These are phyloP conservation scores for Angomonas ambiguus DNA, from an alignment of 208 protist genomes.

Conservation along the genomic window DNA sequence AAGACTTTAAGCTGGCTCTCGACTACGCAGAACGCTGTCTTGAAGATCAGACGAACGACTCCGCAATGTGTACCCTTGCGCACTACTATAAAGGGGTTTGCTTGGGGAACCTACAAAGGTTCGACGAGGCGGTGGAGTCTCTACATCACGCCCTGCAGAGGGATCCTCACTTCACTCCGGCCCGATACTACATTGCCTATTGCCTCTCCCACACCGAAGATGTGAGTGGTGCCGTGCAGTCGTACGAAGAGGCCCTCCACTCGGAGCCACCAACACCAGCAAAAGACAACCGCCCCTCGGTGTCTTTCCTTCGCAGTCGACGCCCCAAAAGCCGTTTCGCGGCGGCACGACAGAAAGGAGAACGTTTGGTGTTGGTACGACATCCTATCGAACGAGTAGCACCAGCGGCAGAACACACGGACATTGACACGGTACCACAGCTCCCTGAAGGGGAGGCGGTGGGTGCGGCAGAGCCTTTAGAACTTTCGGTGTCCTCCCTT, in stretches of 20 bases:
- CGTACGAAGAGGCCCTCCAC: conserved; percentile 76
- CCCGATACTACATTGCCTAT: conserved; percentile 66
- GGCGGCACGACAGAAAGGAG: conserved; percentile 12
- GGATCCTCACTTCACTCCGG: conserved; percentile 42
- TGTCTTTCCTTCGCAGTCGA: background rate
- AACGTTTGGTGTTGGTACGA: conserved; percentile 7
- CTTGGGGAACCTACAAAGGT: background rate
- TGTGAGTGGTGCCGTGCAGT: conserved; percentile 59
- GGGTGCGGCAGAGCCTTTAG: background rate
- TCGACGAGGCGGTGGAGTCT: background rate
- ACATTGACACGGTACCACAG: background rate
- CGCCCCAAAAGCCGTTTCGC: conserved; percentile 18
- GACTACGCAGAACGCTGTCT: background rate
- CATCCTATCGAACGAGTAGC: background rate
- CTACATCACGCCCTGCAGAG: conserved; percentile 5
- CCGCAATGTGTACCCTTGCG: too few species aligned
- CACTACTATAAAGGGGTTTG: background rate
- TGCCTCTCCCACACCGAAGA: conserved; percentile 71
- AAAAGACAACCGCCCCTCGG: background rate
- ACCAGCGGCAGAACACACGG: background rate
- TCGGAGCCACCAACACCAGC: conserved; percentile 20
- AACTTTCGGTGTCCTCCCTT: background rate
- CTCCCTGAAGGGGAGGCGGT: background rate
- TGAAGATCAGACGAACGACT: too few species aligned
- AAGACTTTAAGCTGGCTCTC: background rate